A percentile compares a stretch with the other conserved stretches of the same genome.
Conservation (phyloP, 148 eudicot genomes). For the Nyssa sinensis region DNA sequence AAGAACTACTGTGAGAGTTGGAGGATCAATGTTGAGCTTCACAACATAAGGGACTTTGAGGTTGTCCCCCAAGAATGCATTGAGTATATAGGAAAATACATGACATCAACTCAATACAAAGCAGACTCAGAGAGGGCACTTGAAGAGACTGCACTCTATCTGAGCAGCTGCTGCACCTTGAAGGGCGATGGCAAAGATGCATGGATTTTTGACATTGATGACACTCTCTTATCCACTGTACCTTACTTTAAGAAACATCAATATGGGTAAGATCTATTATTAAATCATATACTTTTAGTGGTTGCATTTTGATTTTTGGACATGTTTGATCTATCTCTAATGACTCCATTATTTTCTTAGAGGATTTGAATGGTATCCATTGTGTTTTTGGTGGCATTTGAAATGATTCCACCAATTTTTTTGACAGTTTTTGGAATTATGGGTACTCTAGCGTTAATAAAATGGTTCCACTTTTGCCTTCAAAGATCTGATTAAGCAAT, state of each 20-base stretch:
- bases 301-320: too few species aligned
- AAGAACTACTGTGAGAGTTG: slow-evolving; percentile 53
- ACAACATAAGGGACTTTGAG: slow-evolving; percentile 44
- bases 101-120: slow-evolving; percentile 41
- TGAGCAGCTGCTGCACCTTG: slow-evolving; percentile 27
- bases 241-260: slow-evolving; percentile 47
- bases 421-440: too few species aligned
- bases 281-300: not conserved
- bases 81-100: slow-evolving; percentile 36
- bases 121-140: slow-evolving; percentile 28
- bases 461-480: too few species aligned
- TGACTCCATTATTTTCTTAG: too few species aligned
- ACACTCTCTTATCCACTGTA: slow-evolving; percentile 42
- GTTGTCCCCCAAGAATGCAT: slow-evolving; percentile 49
- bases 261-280: slow-evolving; percentile 34
- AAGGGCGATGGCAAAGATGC: slow-evolving; percentile 45
- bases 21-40: slow-evolving; percentile 55
- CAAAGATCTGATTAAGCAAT: too few species aligned
- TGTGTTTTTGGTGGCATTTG: too few species aligned
- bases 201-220: slow-evolving; percentile 56
- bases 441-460: too few species aligned
- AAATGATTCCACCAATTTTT: too few species aligned
- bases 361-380: too few species aligned
- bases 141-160: slow-evolving; percentile 30
- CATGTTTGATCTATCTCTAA: too few species aligned